Conservation (phyloP, 2,329 filamentous ascomycete species). For the Lecanosticta acicola region DNA sequence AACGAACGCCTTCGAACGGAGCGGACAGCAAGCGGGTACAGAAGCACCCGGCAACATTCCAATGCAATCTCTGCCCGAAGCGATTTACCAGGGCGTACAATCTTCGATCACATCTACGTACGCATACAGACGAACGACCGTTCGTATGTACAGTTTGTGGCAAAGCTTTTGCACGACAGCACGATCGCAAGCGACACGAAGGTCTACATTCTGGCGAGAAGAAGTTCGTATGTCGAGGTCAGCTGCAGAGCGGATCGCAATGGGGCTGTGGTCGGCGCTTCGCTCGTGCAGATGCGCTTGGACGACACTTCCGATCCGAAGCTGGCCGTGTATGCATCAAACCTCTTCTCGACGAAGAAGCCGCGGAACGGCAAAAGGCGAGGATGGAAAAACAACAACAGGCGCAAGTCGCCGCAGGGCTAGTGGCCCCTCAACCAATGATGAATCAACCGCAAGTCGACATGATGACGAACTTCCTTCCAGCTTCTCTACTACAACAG, state of each 20-base stretch:
- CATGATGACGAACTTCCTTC: slow-evolving; percentile 63
- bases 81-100: slow-evolving; percentile 96
- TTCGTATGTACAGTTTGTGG: slow-evolving; percentile 96
- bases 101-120: slow-evolving; percentile 86
- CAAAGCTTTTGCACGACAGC: slow-evolving; percentile 94
- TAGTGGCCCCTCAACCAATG: slow-evolving; percentile 31
- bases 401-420: slow-evolving; percentile 42
- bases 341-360: slow-evolving; percentile 92
- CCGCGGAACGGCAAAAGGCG: slow-evolving; percentile 68
- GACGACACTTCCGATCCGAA: slow-evolving; percentile 80
- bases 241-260: slow-evolving; percentile 71
- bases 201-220: slow-evolving; percentile 95
- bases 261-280: slow-evolving; percentile 95
- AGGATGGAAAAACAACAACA: slow-evolving; percentile 58
- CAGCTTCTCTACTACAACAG: slow-evolving; percentile 79
- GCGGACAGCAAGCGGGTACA: slow-evolving; percentile 72
- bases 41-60: slow-evolving; percentile 96
- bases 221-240: slow-evolving; percentile 94
- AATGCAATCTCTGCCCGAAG: slow-evolving; percentile 89
- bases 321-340: slow-evolving; percentile 95
- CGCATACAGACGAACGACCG: slow-evolving; percentile 92
- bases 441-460: slow-evolving; percentile 38
- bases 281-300: slow-evolving; percentile 88
- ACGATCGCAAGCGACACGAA: slow-evolving; percentile 95
- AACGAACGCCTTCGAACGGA: slow-evolving; percentile 64